Evolutionary conservation across 2,329 filamentous ascomycete species (phyloP).

Genomic region (Xylariales sp.): DNA sequence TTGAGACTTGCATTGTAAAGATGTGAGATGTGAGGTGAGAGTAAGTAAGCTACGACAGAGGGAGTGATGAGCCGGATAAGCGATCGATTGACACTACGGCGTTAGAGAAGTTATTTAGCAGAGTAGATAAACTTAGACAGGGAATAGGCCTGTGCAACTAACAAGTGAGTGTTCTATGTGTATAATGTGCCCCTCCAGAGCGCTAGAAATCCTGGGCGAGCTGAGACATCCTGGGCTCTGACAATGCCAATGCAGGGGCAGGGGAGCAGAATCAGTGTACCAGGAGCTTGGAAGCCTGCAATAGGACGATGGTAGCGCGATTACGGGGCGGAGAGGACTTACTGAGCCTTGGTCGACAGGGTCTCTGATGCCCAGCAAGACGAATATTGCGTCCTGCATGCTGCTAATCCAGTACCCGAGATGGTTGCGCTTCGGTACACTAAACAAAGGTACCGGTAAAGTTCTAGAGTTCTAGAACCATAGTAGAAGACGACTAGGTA

Average conservation of each 20-base stretch:
- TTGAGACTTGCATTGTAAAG: neutral
- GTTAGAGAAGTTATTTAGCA: neutral
- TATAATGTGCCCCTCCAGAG: constrained; percentile 3
- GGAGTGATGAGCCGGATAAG: neutral
- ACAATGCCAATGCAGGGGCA: constrained; percentile 15
- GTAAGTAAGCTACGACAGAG: neutral
- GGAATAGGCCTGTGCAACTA: neutral
- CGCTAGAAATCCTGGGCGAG: constrained; percentile 25
- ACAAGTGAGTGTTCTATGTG: neutral
- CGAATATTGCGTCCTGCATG: neutral
- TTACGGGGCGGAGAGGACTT: constrained; percentile 15
- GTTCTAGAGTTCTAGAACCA: constrained; percentile 12
- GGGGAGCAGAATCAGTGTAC: constrained; percentile 7
- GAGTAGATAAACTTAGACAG: neutral
- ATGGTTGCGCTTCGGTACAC: neutral
- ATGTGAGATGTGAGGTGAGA: no score
- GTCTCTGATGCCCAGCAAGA: neutral
- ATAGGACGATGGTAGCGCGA: constrained; percentile 10
- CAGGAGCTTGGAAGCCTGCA: constrained; percentile 11
- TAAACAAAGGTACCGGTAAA: neutral
- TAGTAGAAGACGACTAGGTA: constrained; percentile 1
- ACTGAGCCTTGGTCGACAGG: constrained; percentile 1
- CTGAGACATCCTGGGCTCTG: constrained; percentile 28
- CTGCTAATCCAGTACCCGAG: neutral
- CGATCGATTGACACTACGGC: neutral